phyloP scores from a whole-genome alignment of 2,329 filamentous ascomycete species.

The Elsinoe ampelina region DNA sequence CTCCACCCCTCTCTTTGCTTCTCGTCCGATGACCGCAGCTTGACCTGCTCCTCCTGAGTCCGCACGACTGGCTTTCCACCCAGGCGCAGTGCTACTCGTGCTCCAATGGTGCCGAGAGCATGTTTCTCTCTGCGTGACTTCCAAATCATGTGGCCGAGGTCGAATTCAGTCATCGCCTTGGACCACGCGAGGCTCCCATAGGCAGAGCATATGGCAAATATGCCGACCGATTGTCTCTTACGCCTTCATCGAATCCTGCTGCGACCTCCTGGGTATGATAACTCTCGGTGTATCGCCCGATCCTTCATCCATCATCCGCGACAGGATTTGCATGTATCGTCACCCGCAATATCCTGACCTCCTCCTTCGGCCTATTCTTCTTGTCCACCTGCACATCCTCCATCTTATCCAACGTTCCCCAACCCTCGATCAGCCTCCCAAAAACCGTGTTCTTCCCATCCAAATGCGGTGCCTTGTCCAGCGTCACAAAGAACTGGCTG shows the following conservation, averaged over 20 bases:
- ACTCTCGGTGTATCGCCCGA: not conserved
- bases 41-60: too few species aligned
- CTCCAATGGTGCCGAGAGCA: too few species aligned
- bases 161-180: too few species aligned
- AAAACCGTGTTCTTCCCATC: constrained; percentile 81
- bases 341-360: constrained; percentile 56
- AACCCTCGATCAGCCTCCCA: constrained; percentile 55
- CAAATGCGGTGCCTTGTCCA: constrained; percentile 68
- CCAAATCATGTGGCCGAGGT: too few species aligned
- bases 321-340: constrained; percentile 74
- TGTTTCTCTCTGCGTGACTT: too few species aligned
- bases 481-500: constrained; percentile 75
- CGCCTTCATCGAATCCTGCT: not conserved
- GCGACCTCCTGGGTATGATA: not conserved
- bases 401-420: constrained; percentile 58
- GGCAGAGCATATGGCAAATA: too few species aligned
- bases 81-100: too few species aligned
- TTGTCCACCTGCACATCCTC: constrained; percentile 66
- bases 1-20: too few species aligned
- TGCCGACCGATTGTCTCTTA: too few species aligned
- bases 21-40: too few species aligned
- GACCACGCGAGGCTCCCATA: too few species aligned
- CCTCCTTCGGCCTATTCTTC: constrained; percentile 63
- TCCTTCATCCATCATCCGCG: constrained; percentile 38
- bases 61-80: too few species aligned